phyloP scores from a whole-genome alignment of 805 yeast genomes.

The Pichia phayaonensis region DNA sequence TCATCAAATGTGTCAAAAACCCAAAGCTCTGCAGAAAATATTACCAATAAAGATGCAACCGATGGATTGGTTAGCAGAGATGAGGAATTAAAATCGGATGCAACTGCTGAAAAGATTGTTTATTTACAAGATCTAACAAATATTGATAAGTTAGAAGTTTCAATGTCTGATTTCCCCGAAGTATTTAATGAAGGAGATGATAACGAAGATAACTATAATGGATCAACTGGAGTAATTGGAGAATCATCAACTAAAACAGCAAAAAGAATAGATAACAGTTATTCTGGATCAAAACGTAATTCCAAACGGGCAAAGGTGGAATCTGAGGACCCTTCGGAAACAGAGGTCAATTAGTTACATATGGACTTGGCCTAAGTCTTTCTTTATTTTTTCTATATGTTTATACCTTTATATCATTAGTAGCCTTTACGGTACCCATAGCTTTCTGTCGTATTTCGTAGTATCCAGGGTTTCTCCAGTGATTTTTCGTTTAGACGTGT shows the following conservation, averaged over 20 bases:
- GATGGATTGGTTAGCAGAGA: background rate
- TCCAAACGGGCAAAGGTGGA: background rate
- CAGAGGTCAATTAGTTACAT: background rate
- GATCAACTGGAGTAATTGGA: background rate
- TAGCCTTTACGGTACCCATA: too few species aligned
- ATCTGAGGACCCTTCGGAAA: background rate
- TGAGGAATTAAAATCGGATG: background rate
- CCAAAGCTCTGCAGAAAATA: background rate
- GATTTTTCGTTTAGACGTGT: too few species aligned
- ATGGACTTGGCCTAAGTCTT: background rate
- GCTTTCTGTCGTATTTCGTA: too few species aligned
- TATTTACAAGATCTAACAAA: constrained; percentile 1
- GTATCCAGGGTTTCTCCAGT: too few species aligned
- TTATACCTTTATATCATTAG: too few species aligned
- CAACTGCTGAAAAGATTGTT: background rate
- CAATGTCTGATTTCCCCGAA: background rate
- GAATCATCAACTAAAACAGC: background rate
- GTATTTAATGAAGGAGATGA: background rate
- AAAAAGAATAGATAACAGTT: background rate
- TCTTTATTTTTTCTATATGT: too few species aligned
- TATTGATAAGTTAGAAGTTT: background rate
- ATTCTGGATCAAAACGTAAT: background rate
- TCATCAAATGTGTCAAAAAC: constrained; percentile 1
- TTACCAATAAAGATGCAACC: background rate
- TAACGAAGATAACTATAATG: background rate